Percentiles rank a stretch among this genome's conserved stretches.
phyloP scores from a whole-genome alignment of 1,284 basidiomycete species.

The Cerrena zonata region DNA sequence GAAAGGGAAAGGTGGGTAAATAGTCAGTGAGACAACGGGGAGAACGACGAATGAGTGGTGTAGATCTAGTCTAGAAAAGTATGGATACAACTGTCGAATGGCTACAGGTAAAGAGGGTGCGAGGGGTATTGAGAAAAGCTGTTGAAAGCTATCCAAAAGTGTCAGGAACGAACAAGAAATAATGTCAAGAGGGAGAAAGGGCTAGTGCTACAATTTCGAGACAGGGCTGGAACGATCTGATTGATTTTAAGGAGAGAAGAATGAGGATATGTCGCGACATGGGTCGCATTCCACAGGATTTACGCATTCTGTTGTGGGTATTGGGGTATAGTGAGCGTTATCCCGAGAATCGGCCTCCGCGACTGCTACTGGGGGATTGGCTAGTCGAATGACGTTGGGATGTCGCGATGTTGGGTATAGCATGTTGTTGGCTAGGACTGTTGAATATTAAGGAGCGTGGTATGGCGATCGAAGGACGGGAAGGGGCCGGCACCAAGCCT shows the following conservation, averaged over 20 bases:
- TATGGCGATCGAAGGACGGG: constrained; percentile 8
- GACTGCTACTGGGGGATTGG: neutral
- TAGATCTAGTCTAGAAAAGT: no score
- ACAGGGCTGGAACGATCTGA: no score
- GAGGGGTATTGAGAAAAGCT: neutral
- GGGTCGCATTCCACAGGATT: no score
- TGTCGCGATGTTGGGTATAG: constrained; percentile 19
- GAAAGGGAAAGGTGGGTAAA: no score
- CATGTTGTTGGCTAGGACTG: constrained; percentile 13
- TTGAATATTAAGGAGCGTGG: constrained; percentile 13
- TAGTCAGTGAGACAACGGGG: no score
- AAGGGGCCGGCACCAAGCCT: constrained; percentile 10
- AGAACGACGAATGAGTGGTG: no score
- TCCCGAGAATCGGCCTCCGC: neutral
- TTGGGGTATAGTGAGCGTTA: neutral
- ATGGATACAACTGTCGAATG: no score
- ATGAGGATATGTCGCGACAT: no score
- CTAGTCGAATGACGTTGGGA: constrained; percentile 17
- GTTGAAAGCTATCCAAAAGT: neutral
- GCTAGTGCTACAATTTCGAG: no score
- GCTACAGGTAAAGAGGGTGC: neutral
- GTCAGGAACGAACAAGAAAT: neutral
- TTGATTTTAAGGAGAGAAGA: no score
- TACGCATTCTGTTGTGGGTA: no score
- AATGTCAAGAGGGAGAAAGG: neutral